Conservation (phyloP, 306 rosid genomes). For the Ormosia emarginata region DNA sequence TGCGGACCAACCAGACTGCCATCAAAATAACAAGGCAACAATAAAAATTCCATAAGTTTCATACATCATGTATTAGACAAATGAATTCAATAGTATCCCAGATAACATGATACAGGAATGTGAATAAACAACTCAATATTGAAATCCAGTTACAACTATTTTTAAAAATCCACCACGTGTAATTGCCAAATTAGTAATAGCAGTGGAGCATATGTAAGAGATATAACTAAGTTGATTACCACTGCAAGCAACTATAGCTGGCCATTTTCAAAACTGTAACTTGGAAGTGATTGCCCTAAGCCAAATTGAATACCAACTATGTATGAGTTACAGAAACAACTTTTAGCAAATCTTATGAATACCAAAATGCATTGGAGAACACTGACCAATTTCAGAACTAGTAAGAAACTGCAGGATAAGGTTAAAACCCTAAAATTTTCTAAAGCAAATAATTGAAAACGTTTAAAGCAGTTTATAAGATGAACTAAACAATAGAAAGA, state of each 20-base stretch:
- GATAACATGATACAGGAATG: background rate
- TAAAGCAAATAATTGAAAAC: background rate
- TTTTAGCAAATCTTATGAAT: background rate
- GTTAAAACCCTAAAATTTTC: constrained; percentile 30
- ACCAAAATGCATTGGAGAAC: background rate
- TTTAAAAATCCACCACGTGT: background rate
- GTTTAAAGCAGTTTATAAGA: background rate
- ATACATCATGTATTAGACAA: background rate
- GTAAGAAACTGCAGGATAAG: background rate
- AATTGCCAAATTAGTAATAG: background rate
- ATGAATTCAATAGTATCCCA: background rate
- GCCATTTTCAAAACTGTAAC: constrained; percentile 12
- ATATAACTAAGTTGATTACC: background rate
- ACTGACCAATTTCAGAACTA: constrained; percentile 13
- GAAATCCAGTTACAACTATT: background rate
- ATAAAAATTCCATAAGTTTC: background rate
- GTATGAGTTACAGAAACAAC: background rate
- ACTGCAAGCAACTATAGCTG: constrained; percentile 7
- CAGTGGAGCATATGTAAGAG: background rate
- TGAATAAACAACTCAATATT: background rate
- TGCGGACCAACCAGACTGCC: background rate
- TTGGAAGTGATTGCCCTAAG: background rate
- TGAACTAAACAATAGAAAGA: background rate
- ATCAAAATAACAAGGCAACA: background rate
- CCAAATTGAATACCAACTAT: constrained; percentile 3